Evolutionary conservation across 352 stramenopile genomes (phyloP).

Genomic region (Globisporangium apiculatum): DNA sequence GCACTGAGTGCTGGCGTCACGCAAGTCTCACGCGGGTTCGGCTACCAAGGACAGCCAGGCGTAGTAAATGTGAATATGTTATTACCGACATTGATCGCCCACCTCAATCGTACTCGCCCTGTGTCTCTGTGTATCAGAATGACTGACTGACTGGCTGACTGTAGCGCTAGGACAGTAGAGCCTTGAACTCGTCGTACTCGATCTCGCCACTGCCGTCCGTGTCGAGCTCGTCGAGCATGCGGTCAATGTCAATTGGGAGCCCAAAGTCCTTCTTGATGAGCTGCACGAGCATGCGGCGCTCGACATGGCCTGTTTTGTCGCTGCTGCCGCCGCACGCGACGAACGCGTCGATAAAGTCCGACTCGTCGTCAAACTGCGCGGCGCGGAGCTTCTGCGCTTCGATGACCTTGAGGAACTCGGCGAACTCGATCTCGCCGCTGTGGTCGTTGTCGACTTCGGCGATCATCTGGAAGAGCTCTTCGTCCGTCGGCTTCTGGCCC

Average conservation of each 20-base stretch:
- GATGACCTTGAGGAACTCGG: conserved; percentile 96
- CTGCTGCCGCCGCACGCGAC: conserved; percentile 90
- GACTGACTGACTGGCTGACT: no score
- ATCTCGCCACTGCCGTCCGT: conserved; percentile 92
- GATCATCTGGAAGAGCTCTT: conserved; percentile 98
- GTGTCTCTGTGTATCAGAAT: no score
- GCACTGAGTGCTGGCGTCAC: no score
- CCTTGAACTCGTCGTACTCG: conserved; percentile 95
- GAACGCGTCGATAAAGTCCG: conserved; percentile 96
- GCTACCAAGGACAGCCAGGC: conserved; percentile 11
- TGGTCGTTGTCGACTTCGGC: conserved; percentile 91
- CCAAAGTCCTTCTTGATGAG: conserved; percentile 97
- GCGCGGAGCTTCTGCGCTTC: conserved; percentile 95
- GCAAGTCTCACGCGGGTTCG: no score
- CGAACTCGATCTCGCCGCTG: conserved; percentile 96
- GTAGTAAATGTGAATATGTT: conserved; percentile 12
- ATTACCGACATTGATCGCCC: conserved; percentile 6
- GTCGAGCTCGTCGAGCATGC: conserved; percentile 95
- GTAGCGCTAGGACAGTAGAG: conserved; percentile 62
- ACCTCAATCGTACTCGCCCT: no score
- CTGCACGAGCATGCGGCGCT: conserved; percentile 81
- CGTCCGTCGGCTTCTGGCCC: conserved; percentile 95
- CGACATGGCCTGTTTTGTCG: conserved; percentile 92
- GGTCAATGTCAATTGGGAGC: conserved; percentile 94
- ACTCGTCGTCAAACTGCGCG: conserved; percentile 93